Base-by-base conservation (phyloP, 306 rosid genomes). In the Vicia sativa region DNA sequence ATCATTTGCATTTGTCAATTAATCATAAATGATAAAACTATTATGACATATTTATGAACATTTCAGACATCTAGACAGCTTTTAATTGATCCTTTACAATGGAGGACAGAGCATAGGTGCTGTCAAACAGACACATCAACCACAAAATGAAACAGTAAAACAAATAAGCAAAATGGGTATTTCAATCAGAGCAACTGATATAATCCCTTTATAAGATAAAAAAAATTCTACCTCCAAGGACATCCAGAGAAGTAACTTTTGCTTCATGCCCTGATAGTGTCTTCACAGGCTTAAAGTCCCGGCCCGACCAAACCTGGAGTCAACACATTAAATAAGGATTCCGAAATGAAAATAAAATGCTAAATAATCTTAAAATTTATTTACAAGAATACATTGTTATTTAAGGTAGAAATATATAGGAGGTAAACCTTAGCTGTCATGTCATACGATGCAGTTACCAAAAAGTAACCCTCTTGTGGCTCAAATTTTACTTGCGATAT, bases 401-500 rank as follows among this genome's bases (percentile, higher is more conserved):
- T 60, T 53, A 53, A 21, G 53, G 43, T 45, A 70, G 55, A 62
- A 69, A 70, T 26, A 62, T 69, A 18, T 55, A 43, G 19, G 59
- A 52, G 31, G 52, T 16, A 46, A 71, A 93, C 99, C 99, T 93
- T 93, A 16, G 96, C 92, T 37, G 97, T 90, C 96, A 84, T 88
- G 76, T 93, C 97, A 83, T 83, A 87, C 7, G 97, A 93, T 45
- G 90, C 96, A 38, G 99, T 90, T 48, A 85, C 96, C 79, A 93
- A 82, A 82, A 85, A 93, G 81, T 93, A 93, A 76, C 99, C 99
- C 79, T 88, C 99, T 43, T 90, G 97, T 39, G 97, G 97, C 74
- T 93, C 96, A 78, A 82, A 90, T 70, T 93, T 88, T 72, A 93
- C 95, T 81, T 93, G 90, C 60, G 97, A 90, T 85, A 93, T 79